Conservation (phyloP, 139 green algal genomes). For the Chlamydomonas eustigma region DNA sequence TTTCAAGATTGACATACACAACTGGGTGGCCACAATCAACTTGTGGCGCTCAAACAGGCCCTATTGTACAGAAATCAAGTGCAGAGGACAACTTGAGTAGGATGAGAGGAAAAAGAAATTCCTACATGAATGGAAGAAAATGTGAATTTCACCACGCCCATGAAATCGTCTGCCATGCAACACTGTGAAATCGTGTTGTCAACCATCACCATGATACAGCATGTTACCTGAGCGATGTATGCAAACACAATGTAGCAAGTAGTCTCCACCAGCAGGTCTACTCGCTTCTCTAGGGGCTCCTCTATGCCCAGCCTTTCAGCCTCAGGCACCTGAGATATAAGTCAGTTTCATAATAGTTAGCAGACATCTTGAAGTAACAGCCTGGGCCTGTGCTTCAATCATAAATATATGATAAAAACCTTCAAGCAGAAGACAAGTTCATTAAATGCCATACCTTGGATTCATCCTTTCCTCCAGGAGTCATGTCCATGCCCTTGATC, state of each 20-base stretch:
- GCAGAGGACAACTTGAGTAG: too few relatives aligned
- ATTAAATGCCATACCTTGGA: too few relatives aligned
- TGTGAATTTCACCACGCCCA: not conserved
- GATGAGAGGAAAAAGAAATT: too few relatives aligned
- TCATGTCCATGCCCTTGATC: constrained; percentile 76
- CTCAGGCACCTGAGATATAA: constrained; percentile 33
- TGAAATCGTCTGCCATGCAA: too few relatives aligned
- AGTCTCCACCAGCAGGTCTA: constrained; percentile 72
- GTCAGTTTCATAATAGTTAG: not conserved
- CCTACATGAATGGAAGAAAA: constrained; percentile 9
- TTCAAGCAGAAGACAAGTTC: not conserved
- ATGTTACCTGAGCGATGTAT: constrained; percentile 73
- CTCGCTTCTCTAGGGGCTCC: constrained; percentile 55
- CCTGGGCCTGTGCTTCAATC: not conserved
- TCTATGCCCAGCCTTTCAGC: constrained; percentile 33
- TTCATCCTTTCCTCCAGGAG: constrained; percentile 57
- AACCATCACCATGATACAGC: constrained; percentile 17
- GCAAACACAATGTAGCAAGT: constrained; percentile 67
- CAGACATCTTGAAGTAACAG: not conserved
- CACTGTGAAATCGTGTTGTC: not conserved
- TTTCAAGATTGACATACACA: constrained; percentile 77
- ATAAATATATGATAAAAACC: not conserved
- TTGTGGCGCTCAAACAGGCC: constrained; percentile 94
- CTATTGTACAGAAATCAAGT: too few relatives aligned
- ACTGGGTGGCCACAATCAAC: constrained; percentile 84